phyloP scores from a whole-genome alignment of 306 rosid species.

The Herpetospermum pedunculosum region DNA sequence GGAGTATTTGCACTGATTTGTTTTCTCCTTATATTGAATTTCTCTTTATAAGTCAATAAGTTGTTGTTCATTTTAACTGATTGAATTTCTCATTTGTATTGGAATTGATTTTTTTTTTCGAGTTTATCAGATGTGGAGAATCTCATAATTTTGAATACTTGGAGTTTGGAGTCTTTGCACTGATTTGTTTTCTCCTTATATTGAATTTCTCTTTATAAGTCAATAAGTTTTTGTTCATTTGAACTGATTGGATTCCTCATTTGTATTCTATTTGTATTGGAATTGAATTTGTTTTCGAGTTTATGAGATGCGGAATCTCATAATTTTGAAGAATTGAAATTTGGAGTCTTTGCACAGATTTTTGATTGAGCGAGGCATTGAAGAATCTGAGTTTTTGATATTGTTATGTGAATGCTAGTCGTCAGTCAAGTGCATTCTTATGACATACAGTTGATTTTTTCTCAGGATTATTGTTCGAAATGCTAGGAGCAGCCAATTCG shows the following conservation, averaged over 20 bases:
- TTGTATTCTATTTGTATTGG: background rate
- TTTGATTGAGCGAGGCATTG: background rate
- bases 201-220: background rate
- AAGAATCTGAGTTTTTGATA: background rate
- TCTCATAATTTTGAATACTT: background rate
- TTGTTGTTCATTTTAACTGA: background rate
- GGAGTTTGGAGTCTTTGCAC: background rate
- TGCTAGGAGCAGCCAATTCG: conserved; percentile 79
- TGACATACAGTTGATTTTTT: conserved; percentile 1
- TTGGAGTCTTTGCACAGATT: background rate
- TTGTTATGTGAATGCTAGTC: background rate
- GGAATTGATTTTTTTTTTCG: too few species aligned
- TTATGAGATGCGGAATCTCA: background rate
- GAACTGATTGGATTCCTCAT: background rate
- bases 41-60: background rate
- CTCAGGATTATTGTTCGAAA: conserved; percentile 60
- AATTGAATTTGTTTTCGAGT: background rate
- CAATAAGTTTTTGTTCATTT: background rate
- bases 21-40: too few species aligned
- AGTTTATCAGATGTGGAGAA: background rate
- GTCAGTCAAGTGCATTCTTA: background rate
- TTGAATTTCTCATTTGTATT: background rate
- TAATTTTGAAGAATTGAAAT: background rate
- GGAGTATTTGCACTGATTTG: background rate
- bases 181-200: background rate